phyloP scores from a whole-genome alignment of 1,284 basidiomycete genomes.

The Porphyrellus sp. region DNA sequence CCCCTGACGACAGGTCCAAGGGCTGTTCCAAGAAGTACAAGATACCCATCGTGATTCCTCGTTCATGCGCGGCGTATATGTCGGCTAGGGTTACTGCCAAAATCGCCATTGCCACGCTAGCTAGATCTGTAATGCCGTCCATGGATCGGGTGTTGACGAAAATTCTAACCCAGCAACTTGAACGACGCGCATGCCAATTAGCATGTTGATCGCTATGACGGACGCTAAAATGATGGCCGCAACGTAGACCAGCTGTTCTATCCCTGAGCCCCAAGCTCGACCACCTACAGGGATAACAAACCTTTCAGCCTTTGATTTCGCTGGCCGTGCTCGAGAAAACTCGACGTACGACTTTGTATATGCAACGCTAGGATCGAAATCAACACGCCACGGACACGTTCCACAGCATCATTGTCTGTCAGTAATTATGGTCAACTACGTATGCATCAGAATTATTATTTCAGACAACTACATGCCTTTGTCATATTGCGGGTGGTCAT shows the following conservation, averaged over 20 bases:
- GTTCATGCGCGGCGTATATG: constrained; percentile 75
- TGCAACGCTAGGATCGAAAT: constrained; percentile 67
- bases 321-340: constrained; percentile 53
- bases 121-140: constrained; percentile 51
- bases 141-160: not conserved
- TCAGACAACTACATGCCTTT: constrained; percentile 53
- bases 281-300: constrained; percentile 30
- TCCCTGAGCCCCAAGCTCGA: constrained; percentile 3
- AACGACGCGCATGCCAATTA: constrained; percentile 72
- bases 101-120: constrained; percentile 69
- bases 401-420: constrained; percentile 51
- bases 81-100: constrained; percentile 83
- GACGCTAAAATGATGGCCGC: constrained; percentile 58
- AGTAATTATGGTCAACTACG: not conserved
- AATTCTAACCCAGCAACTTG: constrained; percentile 60
- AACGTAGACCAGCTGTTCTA: constrained; percentile 60
- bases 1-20: constrained; percentile 75
- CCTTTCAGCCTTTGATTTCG: constrained; percentile 81
- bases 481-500: constrained; percentile 71
- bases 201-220: constrained; percentile 60
- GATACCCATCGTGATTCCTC: constrained; percentile 78
- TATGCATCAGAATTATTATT: not conserved
- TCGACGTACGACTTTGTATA: constrained; percentile 60
- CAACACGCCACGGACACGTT: constrained; percentile 60
- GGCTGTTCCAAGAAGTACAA: constrained; percentile 68